These are phyloP conservation scores for Cardiospermum halicacabum DNA, from an alignment of 345 rosid genomes.

Conservation along the genomic window DNA sequence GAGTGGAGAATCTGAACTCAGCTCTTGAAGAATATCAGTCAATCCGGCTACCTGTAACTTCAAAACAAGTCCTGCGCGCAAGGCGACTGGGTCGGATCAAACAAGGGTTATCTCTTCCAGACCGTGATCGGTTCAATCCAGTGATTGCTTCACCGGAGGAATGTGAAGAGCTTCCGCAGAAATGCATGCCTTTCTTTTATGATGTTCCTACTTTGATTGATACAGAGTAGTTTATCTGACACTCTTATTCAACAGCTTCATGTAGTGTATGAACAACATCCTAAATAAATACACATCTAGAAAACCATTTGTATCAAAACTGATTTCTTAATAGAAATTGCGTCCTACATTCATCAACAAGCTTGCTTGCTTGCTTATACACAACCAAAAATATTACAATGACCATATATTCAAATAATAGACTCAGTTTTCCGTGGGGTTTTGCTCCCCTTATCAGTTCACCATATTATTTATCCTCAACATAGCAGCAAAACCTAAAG, in stretches of 20 bases:
- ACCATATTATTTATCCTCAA: slow-evolving; percentile 1
- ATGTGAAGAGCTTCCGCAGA: slow-evolving; percentile 47
- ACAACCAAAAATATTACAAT: not conserved
- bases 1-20: slow-evolving; percentile 31
- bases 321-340: too few relatives aligned
- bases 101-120: slow-evolving; percentile 50
- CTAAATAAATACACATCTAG: too few relatives aligned
- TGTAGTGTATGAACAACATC: not conserved
- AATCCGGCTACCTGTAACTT: slow-evolving; percentile 49
- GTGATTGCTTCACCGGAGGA: slow-evolving; percentile 25
- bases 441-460: slow-evolving; percentile 8
- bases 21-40: slow-evolving; percentile 73
- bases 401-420: not conserved
- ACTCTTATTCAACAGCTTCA: not conserved
- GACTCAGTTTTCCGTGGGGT: not conserved
- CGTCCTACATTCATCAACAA: too few relatives aligned
- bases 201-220: slow-evolving; percentile 28
- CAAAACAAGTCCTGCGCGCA: slow-evolving; percentile 60
- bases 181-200: slow-evolving; percentile 51
- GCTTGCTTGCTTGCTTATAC: too few relatives aligned
- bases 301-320: too few relatives aligned
- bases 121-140: slow-evolving; percentile 30
- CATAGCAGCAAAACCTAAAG: slow-evolving; percentile 10
- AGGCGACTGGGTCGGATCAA: slow-evolving; percentile 53
- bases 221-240: slow-evolving; percentile 13